Conservation (phyloP, 2,329 filamentous ascomycete species). For the Xylariaceae sp. region DNA sequence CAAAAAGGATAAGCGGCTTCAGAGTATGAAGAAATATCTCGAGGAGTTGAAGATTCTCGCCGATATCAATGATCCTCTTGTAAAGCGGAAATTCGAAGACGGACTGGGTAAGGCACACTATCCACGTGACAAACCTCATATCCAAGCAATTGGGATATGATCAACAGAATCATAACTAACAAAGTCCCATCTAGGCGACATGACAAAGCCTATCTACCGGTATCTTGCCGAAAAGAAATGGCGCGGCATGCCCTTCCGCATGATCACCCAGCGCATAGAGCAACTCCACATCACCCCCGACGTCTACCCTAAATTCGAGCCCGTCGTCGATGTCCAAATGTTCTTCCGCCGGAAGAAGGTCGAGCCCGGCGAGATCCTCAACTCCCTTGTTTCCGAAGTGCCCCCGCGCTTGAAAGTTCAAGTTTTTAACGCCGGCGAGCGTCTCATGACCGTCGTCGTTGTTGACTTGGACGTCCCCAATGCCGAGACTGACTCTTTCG, state of each 20-base stretch:
- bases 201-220: slow-evolving; percentile 95
- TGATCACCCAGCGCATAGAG: slow-evolving; percentile 79
- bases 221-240: slow-evolving; percentile 84
- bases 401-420: slow-evolving; percentile 77
- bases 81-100: slow-evolving; percentile 93
- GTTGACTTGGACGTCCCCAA: slow-evolving; percentile 90
- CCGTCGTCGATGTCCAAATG: slow-evolving; percentile 74
- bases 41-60: slow-evolving; percentile 82
- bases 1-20: slow-evolving; percentile 63
- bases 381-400: slow-evolving; percentile 68
- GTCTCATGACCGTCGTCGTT: slow-evolving; percentile 78
- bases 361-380: slow-evolving; percentile 72
- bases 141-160: too few relatives aligned
- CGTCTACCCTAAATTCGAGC: slow-evolving; percentile 74
- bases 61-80: slow-evolving; percentile 90
- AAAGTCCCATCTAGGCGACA: slow-evolving; percentile 63
- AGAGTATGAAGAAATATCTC: slow-evolving; percentile 66
- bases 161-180: too few relatives aligned
- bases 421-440: slow-evolving; percentile 75
- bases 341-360: slow-evolving; percentile 70
- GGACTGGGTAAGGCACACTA: slow-evolving; percentile 76
- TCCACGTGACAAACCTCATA: too few relatives aligned
- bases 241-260: slow-evolving; percentile 73
- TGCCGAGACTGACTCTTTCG: slow-evolving; percentile 68
- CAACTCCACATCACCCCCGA: slow-evolving; percentile 89